Evolutionary conservation across 345 rosid species (phyloP), one percentile per base, ranked within the genome.

Genomic region (Noccaea bulbosa): DNA sequence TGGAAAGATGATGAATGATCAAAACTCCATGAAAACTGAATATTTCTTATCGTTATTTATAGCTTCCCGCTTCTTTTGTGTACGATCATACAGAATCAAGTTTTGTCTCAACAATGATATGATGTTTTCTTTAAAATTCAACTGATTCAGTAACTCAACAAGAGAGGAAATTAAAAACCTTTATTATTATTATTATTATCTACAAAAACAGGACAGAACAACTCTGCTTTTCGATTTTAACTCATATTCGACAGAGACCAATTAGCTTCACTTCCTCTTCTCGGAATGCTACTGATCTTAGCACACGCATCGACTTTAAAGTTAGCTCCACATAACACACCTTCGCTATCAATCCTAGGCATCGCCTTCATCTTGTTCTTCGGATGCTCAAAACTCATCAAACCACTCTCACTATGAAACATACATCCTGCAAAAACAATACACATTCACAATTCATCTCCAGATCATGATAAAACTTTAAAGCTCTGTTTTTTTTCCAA

Each of bases 371-470:
- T 62, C 80, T 82, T 79, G 59, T 76, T 81, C 83, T 69, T 87
- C 1, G 97, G 98, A 72, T 91, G 95, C 78, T 93, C 98, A 49
- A 87, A 93, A 80, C 93, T 93, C 95, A 78, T 88, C 81, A 93
- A 56, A 10, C 99, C 97, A 50, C 74, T 83, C 17, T 84, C 93
- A 34, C 89, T 91, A 62, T 91, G 91, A 70, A 88, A 93, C 93
- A 93, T 89, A 41, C 89, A 93, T 4, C 97, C 94, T 87, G 12
- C 11, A 47, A 66, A 33, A 56, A n/a, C 35, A 50, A 48, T n/a
- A 34, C 52, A 41, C 4, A 59, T 48, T 57, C 35, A 70, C 22
- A 0, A n/a, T 17, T 11, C 11, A 33, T 14, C 51, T 57, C 32
- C 60, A 41, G 7, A 52, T 52, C 4, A 12, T 4, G 16, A 8